Conservation (phyloP, 306 rosid genomes). For the Cucurbita maxima region DNA sequence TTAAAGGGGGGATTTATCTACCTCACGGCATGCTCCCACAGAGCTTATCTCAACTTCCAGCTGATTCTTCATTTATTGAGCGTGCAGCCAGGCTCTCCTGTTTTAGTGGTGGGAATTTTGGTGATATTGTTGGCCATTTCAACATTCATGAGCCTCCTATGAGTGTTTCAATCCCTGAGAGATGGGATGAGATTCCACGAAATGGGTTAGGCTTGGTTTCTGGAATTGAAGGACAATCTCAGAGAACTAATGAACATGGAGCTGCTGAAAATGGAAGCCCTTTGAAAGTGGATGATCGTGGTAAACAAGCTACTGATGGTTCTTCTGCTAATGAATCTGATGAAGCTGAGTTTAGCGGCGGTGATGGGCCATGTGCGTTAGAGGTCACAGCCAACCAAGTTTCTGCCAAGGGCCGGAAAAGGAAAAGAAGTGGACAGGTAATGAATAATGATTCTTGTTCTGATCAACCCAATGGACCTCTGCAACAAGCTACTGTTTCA, state of each 20-base stretch:
- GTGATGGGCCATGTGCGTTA: slow-evolving; percentile 27
- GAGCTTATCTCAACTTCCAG: slow-evolving; percentile 69
- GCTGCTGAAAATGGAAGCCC: slow-evolving; percentile 31
- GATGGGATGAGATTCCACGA: slow-evolving; percentile 31
- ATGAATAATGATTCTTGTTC: neutral
- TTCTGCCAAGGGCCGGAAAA: slow-evolving; percentile 47
- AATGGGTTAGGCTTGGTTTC: slow-evolving; percentile 22
- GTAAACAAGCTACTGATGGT: slow-evolving; percentile 30
- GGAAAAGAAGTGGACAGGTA: slow-evolving; percentile 74
- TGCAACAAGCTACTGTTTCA: slow-evolving; percentile 28
- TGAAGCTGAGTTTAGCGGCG: slow-evolving; percentile 55
- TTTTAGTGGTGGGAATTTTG: slow-evolving; percentile 53
- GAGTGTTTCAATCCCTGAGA: slow-evolving; percentile 23
- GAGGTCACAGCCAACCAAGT: slow-evolving; percentile 43
- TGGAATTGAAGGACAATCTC: slow-evolving; percentile 25
- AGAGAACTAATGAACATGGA: slow-evolving; percentile 28
- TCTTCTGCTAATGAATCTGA: slow-evolving; percentile 50
- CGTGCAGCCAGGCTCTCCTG: slow-evolving; percentile 80
- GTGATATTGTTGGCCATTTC: slow-evolving; percentile 41
- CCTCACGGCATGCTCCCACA: slow-evolving; percentile 41
- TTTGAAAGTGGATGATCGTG: slow-evolving; percentile 44
- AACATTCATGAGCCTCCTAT: slow-evolving; percentile 45
- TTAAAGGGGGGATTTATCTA: slow-evolving; percentile 37
- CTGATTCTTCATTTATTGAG: slow-evolving; percentile 79
- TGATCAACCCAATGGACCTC: slow-evolving; percentile 32